Conservation (phyloP, 164 flowering plant species). For the Magnolia changhungtana region DNA sequence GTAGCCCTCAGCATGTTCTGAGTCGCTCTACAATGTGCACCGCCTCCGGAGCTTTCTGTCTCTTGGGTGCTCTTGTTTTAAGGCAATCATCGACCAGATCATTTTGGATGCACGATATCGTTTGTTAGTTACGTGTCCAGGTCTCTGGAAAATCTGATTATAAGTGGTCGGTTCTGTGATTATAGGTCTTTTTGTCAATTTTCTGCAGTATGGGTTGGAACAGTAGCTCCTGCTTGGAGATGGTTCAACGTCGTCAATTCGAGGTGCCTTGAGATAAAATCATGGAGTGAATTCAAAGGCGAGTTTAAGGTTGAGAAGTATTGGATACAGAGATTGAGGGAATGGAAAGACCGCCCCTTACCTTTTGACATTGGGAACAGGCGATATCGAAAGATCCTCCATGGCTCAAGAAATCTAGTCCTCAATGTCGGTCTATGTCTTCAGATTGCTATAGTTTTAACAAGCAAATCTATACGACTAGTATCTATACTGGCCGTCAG, state of each 20-base stretch:
- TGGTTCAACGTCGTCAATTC: background rate
- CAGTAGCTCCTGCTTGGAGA: background rate
- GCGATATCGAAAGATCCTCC: background rate
- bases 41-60: slow-evolving; percentile 50
- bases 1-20: slow-evolving; percentile 55
- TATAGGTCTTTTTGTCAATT: background rate
- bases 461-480: slow-evolving; percentile 35
- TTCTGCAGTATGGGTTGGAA: background rate
- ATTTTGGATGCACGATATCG: slow-evolving; percentile 9
- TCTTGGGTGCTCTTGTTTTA: slow-evolving; percentile 34
- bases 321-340: slow-evolving; percentile 40
- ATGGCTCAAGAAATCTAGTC: background rate
- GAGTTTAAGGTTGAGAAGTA: slow-evolving; percentile 35
- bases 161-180: slow-evolving; percentile 38
- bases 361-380: slow-evolving; percentile 1
- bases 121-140: too few species aligned
- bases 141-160: slow-evolving; percentile 23
- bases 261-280: background rate
- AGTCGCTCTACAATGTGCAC: slow-evolving; percentile 48
- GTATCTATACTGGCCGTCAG: slow-evolving; percentile 26
- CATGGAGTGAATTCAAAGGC: background rate
- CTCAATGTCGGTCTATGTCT: slow-evolving; percentile 27
- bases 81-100: too few species aligned
- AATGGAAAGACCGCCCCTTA: slow-evolving; percentile 29
- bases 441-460: slow-evolving; percentile 36